Evolutionary conservation across 495 filamentous ascomycete genomes (phyloP), one percentile per base, ranked within the genome.

Genomic region (Hamigera avellanea): DNA sequence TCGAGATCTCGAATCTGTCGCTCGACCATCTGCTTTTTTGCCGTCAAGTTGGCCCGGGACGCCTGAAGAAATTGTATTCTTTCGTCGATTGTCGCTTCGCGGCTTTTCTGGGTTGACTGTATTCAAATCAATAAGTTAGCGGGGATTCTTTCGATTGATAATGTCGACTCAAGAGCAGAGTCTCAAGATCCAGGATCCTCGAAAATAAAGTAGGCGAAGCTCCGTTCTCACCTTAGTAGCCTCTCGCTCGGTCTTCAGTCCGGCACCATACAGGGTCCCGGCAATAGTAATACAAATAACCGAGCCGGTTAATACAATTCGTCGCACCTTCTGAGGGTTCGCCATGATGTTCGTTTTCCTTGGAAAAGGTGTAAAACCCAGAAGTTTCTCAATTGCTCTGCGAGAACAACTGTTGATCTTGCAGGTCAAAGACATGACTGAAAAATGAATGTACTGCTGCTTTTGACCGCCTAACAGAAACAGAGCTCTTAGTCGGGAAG

Each of bases 1-100:
- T 75, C 67, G 25, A 78, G 21, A 27, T 72, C 61, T 2, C 50
- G 56, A 18, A 81, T 68, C 54, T 80, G 79, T 31, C 53, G 62
- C 48, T 80, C 72, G 26, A 81, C 47, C 26, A 62, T 64, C 9
- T 54, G 49, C 49, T 63, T 72, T 48, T 72, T 74, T 5, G 53
- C 46, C 2, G 70, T 45, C 13, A 80, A 44, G 21, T 58, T 60
- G 3, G 62, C 51, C 15, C 70, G 66, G 39, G 61, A 57, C 23
- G 41, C 42, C 38, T 72, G 68, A 6, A 82, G 59, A 32, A 63
- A 54, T 15, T 56, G 52, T 13, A 78, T 69, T 42, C 61, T 64
- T 21, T 78, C 72, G 26, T 69, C 67, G 2, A 71, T 61, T 1
- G 70, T 63, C 3, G 67, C 56, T 53, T 78, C 64, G 19, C 59